Evolutionary conservation across 106 monocot species (phyloP), one percentile per base, ranked within the genome.

Genomic region (Triglochin maritima): DNA sequence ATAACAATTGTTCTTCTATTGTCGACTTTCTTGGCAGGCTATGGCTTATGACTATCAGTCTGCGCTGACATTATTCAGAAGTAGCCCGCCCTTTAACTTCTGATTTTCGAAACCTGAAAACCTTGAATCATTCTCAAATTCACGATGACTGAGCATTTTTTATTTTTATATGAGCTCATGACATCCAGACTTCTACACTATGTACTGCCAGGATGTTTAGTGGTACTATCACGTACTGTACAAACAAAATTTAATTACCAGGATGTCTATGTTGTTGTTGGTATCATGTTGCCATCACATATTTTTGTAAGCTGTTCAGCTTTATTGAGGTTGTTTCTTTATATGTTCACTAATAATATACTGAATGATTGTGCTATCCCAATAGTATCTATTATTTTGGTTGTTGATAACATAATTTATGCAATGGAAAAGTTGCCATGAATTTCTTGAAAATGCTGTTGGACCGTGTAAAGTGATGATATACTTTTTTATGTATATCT

Each of bases 11-110:
- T 29, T 29, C 29, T 29, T 29, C 29, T 29, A 29, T 29, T 29
- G 29, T 29, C 29, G 29, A 29, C 29, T 17, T 17, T 50, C 0
- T 60, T 60, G 60, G 50, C 73, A 73, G 73, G 73, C 62, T 16
- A 73, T 47, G 56, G 72, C 72, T 44, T 47, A 44, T 47, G 73
- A 65, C 9, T 65, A 73, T 46, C 63, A 73, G 16, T 51, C 64
- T 14, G 44, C 12, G 7, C 50, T 73, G 8, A 57, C 9, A 44
- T 44, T 56, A 65, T 49, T 73, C 2, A 65, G 64, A 56, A 13
- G 15, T 9, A 63, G 4, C 3, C 45, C 73, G 46, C 54, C 63
- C 57, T 73, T 63, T 41, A 4, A 15, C 56, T 17, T 3, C 9
- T 73, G 73, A 64, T 44, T 49, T 3, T 44, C 73, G 10, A 73